phyloP scores from a whole-genome alignment of 805 yeast species.

The Yarrowia hollandica region DNA sequence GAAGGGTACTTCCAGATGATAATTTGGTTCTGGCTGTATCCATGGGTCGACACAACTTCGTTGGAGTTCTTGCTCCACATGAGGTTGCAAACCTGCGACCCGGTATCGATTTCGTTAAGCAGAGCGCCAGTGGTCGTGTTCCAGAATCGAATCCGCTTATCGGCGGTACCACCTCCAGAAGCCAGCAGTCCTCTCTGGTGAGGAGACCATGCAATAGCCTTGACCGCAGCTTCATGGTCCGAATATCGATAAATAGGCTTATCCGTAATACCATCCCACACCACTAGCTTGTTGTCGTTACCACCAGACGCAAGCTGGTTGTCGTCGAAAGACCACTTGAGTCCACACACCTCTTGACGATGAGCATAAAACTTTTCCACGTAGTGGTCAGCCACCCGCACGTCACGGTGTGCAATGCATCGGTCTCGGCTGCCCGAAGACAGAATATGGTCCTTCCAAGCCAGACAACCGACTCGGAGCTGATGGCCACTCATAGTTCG shows the following conservation, averaged over 20 bases:
- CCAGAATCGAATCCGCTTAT: constrained; percentile 87
- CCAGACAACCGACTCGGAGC: constrained; percentile 77
- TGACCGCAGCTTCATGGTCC: constrained; percentile 93
- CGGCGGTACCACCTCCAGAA: constrained; percentile 97
- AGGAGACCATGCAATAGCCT: constrained; percentile 97
- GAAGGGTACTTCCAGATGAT: constrained; percentile 92
- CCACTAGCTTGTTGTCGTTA: constrained; percentile 80
- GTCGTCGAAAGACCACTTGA: constrained; percentile 89
- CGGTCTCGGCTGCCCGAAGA: constrained; percentile 87
- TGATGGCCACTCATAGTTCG: constrained; percentile 92
- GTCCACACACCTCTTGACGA: constrained; percentile 94
- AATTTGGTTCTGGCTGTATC: constrained; percentile 85
- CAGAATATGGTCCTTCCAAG: constrained; percentile 92
- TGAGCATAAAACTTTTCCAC: constrained; percentile 71
- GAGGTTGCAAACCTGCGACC: constrained; percentile 93
- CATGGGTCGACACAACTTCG: constrained; percentile 93
- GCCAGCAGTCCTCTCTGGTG: constrained; percentile 93
- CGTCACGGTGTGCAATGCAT: constrained; percentile 84
- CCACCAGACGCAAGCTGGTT: constrained; percentile 95
- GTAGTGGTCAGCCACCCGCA: constrained; percentile 79
- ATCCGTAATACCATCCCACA: constrained; percentile 79
- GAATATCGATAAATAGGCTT: constrained; percentile 70
- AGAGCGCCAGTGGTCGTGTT: constrained; percentile 77
- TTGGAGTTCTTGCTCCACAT: constrained; percentile 91
- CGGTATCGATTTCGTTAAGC: constrained; percentile 82